Evolutionary conservation across 257 asterid species (phyloP).

Genomic region (Solanum chilense): DNA sequence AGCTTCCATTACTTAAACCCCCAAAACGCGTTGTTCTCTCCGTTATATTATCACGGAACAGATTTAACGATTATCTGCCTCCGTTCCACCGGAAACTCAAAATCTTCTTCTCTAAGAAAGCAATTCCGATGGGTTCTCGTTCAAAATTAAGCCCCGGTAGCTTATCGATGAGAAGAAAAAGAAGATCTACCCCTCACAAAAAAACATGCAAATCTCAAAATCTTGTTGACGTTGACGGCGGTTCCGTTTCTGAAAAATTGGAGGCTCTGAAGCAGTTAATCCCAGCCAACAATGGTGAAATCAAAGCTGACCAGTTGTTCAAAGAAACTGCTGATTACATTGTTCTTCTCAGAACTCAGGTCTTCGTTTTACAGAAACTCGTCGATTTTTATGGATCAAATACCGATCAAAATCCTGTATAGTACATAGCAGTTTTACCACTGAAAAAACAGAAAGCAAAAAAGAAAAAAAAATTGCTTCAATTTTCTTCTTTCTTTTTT

Average conservation of each 20-base stretch:
- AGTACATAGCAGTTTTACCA: slow-evolving; percentile 10
- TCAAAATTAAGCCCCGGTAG: slow-evolving; percentile 16
- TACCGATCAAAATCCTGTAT: slow-evolving; percentile 22
- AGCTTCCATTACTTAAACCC: slow-evolving; percentile 36
- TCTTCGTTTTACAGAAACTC: slow-evolving; percentile 60
- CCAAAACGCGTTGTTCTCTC: slow-evolving; percentile 23
- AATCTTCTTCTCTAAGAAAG: neutral
- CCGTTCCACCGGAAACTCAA: neutral
- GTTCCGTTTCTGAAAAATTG: slow-evolving; percentile 49
- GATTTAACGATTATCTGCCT: neutral
- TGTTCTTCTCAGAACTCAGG: slow-evolving; percentile 58
- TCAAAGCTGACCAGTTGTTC: slow-evolving; percentile 49
- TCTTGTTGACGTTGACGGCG: neutral
- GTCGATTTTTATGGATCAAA: slow-evolving; percentile 46
- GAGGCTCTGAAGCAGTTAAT: slow-evolving; percentile 60
- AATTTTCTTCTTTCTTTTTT: neutral
- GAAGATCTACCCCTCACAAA: slow-evolving; percentile 21
- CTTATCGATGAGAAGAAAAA: slow-evolving; percentile 12
- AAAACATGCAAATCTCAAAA: slow-evolving; percentile 12
- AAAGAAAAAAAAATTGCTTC: slow-evolving; percentile 1
- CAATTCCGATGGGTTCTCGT: slow-evolving; percentile 35
- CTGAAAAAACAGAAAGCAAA: neutral
- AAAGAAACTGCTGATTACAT: slow-evolving; percentile 77
- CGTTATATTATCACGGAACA: slow-evolving; percentile 4
- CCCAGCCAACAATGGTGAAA: slow-evolving; percentile 24